phyloP scores from a whole-genome alignment of 129 eudicot species.

The Flaveria bidentis region DNA sequence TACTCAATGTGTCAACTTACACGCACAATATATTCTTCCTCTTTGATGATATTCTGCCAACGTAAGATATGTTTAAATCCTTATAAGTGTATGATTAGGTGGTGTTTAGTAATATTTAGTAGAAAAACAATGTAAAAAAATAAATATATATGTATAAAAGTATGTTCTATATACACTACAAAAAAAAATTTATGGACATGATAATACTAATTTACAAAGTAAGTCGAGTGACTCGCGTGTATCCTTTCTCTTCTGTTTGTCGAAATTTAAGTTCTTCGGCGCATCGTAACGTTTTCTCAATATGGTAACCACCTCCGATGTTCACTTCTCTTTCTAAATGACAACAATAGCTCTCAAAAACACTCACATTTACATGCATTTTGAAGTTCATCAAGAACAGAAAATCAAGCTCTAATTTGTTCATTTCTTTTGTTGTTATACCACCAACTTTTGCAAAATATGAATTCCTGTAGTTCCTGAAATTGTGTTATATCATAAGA shows the following conservation, averaged over 20 bases:
- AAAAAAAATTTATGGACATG: not conserved
- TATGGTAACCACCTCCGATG: constrained; percentile 80
- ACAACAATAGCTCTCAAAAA: constrained; percentile 68
- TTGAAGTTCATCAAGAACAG: constrained; percentile 71
- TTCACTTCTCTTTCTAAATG: constrained; percentile 43
- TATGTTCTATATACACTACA: not conserved
- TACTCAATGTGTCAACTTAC: not conserved
- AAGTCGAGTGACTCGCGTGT: constrained; percentile 37
- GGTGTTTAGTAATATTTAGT: too few relatives aligned
- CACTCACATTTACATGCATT: constrained; percentile 81
- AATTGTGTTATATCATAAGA: not conserved
- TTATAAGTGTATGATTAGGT: too few relatives aligned
- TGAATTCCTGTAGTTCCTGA: constrained; percentile 85
- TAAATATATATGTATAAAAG: not conserved
- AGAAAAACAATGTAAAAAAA: too few relatives aligned
- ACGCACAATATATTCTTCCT: not conserved
- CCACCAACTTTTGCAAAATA: constrained; percentile 84
- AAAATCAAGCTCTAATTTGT: constrained; percentile 65
- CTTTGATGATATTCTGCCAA: too few relatives aligned
- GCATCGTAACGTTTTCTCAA: constrained; percentile 69
- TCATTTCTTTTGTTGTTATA: constrained; percentile 61
- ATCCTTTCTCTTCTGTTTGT: constrained; percentile 40
- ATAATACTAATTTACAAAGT: constrained; percentile 31
- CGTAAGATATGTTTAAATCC: too few relatives aligned
- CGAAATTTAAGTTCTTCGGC: constrained; percentile 48